Percentiles rank a stretch among this genome's conserved stretches.
Conservation (phyloP, 495 filamentous ascomycete genomes). For the Rhypophila decipiens region DNA sequence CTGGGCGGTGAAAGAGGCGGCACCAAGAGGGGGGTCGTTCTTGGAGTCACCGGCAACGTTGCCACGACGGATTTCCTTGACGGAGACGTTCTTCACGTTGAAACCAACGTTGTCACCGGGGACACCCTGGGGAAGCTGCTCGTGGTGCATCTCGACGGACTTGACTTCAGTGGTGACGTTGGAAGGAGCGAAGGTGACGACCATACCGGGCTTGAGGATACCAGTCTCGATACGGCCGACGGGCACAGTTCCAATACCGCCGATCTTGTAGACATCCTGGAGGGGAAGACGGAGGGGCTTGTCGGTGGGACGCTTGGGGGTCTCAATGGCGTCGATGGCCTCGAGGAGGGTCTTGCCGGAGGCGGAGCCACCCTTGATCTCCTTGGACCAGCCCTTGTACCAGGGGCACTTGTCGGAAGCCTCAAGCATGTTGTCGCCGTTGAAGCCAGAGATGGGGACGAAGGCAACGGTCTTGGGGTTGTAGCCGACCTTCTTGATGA, state of each 20-base stretch:
- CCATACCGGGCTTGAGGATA: conserved; percentile 95
- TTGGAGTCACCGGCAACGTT: conserved; percentile 99
- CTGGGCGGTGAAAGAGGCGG: conserved; percentile 95
- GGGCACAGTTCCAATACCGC: conserved; percentile 98
- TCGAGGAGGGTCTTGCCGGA: conserved; percentile 97
- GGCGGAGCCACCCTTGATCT: conserved; percentile 85
- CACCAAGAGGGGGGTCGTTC: conserved; percentile 90
- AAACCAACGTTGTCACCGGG: conserved; percentile 99
- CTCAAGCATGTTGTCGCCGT: conserved; percentile 99
- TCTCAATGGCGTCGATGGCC: conserved; percentile 96
- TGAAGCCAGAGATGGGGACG: conserved; percentile 99
- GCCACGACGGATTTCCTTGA: conserved; percentile 99
- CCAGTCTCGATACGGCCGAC: conserved; percentile 99
- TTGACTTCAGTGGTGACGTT: conserved; percentile 99
- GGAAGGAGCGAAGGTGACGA: conserved; percentile 92
- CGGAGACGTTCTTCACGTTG: conserved; percentile 99
- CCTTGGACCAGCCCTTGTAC: conserved; percentile 99
- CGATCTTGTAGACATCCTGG: conserved; percentile 99
- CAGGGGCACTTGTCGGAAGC: conserved; percentile 90
- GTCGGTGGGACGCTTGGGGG: conserved; percentile 85
- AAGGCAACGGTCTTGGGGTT: conserved; percentile 98
- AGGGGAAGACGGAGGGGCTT: conserved; percentile 99
- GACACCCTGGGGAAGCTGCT: conserved; percentile 92
- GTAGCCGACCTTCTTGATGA: conserved; percentile 99
- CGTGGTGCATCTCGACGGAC: conserved; percentile 99